These are phyloP conservation scores for Petasospora rhodanensis DNA, from an alignment of 1,139 yeast genomes.

Conservation along the genomic window DNA sequence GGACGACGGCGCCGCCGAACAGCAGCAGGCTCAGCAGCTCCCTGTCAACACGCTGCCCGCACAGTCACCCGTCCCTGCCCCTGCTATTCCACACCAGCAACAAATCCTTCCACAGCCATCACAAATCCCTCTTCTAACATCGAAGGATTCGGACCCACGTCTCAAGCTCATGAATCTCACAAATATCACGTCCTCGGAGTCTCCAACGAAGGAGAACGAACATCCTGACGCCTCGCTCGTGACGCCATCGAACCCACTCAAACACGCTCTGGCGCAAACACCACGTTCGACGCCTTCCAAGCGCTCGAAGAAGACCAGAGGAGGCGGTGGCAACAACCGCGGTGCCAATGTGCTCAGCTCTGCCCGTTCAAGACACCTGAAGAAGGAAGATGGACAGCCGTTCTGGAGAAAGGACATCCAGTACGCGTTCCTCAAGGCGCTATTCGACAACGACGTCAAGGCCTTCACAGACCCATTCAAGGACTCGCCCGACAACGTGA, in stretches of 20 bases:
- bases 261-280: conserved; percentile 6
- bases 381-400: conserved; percentile 90
- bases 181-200: too few species aligned
- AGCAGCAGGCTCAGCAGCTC: neutral
- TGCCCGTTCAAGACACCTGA: conserved; percentile 60
- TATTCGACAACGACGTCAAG: conserved; percentile 58
- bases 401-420: conserved; percentile 87
- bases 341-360: conserved; percentile 19
- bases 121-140: too few species aligned
- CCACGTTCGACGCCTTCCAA: conserved; percentile 9
- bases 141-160: too few species aligned
- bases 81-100: too few species aligned
- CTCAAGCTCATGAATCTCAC: too few species aligned
- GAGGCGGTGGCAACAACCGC: conserved; percentile 13
- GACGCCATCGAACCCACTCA: too few species aligned
- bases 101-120: too few species aligned
- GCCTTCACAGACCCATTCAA: conserved; percentile 60
- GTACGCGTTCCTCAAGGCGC: conserved; percentile 62
- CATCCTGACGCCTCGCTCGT: too few species aligned
- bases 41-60: too few species aligned
- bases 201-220: too few species aligned
- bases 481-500: conserved; percentile 28
- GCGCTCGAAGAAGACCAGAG: conserved; percentile 16
- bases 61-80: too few species aligned
- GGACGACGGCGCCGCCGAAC: neutral